A percentile compares a stretch with the other conserved stretches of the same genome.
Evolutionary conservation across 1,284 basidiomycete genomes (phyloP).

Genomic region (Ceratobasidium sp.): DNA sequence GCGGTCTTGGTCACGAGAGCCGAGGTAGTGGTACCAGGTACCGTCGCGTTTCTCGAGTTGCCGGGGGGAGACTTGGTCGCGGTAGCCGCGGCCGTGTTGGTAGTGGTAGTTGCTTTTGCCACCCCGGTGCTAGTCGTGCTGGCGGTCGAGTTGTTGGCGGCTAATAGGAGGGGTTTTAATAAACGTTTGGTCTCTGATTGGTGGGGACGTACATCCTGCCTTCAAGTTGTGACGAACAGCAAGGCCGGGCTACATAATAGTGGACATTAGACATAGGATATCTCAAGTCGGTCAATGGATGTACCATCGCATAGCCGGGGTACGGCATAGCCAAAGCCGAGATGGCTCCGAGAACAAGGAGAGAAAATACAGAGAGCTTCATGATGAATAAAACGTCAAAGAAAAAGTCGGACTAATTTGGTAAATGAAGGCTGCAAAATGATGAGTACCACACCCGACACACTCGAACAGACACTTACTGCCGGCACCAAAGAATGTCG

Average conservation of each 20-base stretch:
- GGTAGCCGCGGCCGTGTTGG: neutral
- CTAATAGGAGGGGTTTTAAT: neutral
- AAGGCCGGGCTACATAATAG: constrained; percentile 12
- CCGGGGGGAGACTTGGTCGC: no score
- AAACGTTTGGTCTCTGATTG: no score
- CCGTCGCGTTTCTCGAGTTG: no score
- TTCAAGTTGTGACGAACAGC: constrained; percentile 11
- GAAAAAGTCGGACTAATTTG: neutral
- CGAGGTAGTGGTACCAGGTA: neutral
- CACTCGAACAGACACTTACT: neutral
- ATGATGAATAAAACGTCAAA: constrained; percentile 6
- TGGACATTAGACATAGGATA: neutral
- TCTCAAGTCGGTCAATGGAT: neutral
- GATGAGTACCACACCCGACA: neutral
- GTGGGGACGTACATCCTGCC: neutral
- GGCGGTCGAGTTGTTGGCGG: constrained; percentile 14
- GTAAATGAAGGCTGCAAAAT: constrained; percentile 19
- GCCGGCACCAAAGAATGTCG: constrained; percentile 39
- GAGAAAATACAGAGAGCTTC: constrained; percentile 31
- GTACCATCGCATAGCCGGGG: neutral
- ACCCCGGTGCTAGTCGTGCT: neutral
- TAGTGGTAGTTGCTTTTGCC: neutral
- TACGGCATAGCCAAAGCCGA: constrained; percentile 29
- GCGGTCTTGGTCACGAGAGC: neutral
- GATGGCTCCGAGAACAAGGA: constrained; percentile 26